Percentiles rank a stretch among this genome's conserved stretches.
Evolutionary conservation across 1,284 basidiomycete genomes (phyloP).

Genomic region (Afroboletus lepidellus): DNA sequence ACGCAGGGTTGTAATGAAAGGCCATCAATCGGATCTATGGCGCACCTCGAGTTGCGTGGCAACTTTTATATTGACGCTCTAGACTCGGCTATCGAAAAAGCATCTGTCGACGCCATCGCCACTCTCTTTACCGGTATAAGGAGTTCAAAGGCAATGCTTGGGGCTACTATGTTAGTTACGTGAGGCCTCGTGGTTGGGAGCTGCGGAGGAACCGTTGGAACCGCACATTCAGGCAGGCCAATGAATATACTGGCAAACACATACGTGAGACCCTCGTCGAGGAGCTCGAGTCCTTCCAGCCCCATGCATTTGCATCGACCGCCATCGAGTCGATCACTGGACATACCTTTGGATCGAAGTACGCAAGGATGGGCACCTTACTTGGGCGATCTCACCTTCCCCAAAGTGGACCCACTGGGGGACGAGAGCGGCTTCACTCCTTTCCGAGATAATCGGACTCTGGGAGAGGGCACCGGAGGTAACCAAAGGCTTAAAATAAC

Average conservation of each 20-base stretch:
- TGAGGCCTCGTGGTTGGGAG: no score
- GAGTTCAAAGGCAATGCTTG: no score
- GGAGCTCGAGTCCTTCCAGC: not conserved
- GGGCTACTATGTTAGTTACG: no score
- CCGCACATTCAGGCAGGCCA: no score
- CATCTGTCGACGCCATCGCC: not conserved
- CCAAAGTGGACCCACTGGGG: not conserved
- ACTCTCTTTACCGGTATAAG: not conserved
- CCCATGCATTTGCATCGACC: not conserved
- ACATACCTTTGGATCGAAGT: not conserved
- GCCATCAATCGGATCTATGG: not conserved
- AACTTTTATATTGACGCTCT: not conserved
- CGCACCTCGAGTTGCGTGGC: not conserved
- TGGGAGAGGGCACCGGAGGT: no score
- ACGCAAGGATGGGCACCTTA: not conserved
- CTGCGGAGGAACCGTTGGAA: no score
- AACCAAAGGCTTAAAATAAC: no score
- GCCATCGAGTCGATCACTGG: not conserved
- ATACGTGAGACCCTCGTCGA: not conserved
- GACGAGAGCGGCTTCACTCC: not conserved
- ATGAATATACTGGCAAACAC: no score
- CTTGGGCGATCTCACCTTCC: not conserved
- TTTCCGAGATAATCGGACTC: not conserved
- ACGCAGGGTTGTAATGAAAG: not conserved
- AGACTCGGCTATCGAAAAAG: not conserved